Evolutionary conservation across 2,329 filamentous ascomycete species (phyloP).

Genomic region (Sarocladiaceae sp.): DNA sequence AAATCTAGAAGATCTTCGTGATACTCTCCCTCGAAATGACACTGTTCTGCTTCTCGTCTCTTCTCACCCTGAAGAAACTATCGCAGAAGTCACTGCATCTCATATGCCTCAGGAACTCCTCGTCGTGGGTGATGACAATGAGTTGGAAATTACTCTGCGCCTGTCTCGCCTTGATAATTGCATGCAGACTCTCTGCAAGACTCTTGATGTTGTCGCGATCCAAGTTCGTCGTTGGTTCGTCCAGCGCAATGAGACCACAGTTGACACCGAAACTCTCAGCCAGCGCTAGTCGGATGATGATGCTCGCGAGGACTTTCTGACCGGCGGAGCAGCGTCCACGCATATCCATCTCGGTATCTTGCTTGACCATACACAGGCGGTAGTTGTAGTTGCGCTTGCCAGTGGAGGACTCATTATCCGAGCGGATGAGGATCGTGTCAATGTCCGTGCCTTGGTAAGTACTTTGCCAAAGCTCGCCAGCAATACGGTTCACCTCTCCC

Average conservation of each 20-base stretch:
- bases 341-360: conserved; percentile 99
- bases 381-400: conserved; percentile 91
- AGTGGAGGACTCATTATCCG: conserved; percentile 72
- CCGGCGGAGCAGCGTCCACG: conserved; percentile 93
- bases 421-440: conserved; percentile 92
- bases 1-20: conserved; percentile 36
- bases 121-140: conserved; percentile 98
- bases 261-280: conserved; percentile 96
- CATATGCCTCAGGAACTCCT: conserved; percentile 92
- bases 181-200: conserved; percentile 76
- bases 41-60: conserved; percentile 82
- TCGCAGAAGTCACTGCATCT: conserved; percentile 90
- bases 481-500: conserved; percentile 95
- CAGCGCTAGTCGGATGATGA: conserved; percentile 93
- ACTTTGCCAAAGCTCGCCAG: conserved; percentile 93
- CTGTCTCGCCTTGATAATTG: conserved; percentile 79
- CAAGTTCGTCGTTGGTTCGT: conserved; percentile 96
- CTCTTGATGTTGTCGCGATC: conserved; percentile 93
- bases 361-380: conserved; percentile 95
- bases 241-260: conserved; percentile 92
- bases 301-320: conserved; percentile 93
- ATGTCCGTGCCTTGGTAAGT: conserved; percentile 98
- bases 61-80: conserved; percentile 80
- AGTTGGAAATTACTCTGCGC: conserved; percentile 95
- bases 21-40: conserved; percentile 71